A percentile compares a stretch with the other conserved stretches of the same genome.
phyloP scores from a whole-genome alignment of 2,329 filamentous ascomycete species.

The Lasiodiplodia hormozganensis region DNA sequence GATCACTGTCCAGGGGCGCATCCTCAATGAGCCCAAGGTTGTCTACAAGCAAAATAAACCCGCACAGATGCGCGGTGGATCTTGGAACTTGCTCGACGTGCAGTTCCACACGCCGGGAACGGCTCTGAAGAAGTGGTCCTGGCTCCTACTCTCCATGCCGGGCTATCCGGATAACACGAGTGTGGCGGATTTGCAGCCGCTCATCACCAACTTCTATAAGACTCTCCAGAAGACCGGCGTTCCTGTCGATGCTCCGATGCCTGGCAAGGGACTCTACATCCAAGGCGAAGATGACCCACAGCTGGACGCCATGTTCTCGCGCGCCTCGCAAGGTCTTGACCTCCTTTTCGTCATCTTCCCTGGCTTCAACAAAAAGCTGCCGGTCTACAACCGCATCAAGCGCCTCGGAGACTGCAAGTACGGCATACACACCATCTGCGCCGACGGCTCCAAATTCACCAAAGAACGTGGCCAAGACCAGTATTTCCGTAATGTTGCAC shows the following conservation, averaged over 20 bases:
- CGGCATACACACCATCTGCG: slow-evolving; percentile 37
- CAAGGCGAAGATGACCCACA: slow-evolving; percentile 42
- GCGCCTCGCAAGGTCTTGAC: slow-evolving; percentile 65
- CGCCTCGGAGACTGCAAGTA: slow-evolving; percentile 33
- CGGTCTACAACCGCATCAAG: slow-evolving; percentile 41
- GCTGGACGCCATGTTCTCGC: slow-evolving; percentile 61
- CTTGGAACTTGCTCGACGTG: slow-evolving; percentile 69
- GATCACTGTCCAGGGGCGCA: slow-evolving; percentile 74
- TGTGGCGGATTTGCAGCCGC: background rate
- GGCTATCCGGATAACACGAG: background rate
- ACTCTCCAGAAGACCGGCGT: slow-evolving; percentile 68
- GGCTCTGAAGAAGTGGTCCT: slow-evolving; percentile 22
- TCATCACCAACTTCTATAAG: slow-evolving; percentile 62
- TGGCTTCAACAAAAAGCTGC: slow-evolving; percentile 34
- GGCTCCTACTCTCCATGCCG: slow-evolving; percentile 13
- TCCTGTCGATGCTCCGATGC: slow-evolving; percentile 74
- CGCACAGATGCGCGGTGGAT: slow-evolving; percentile 57
- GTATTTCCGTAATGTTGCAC: slow-evolving; percentile 45
- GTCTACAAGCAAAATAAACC: slow-evolving; percentile 57
- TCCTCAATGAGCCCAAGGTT: slow-evolving; percentile 68
- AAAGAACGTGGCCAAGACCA: slow-evolving; percentile 41
- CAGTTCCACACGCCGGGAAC: slow-evolving; percentile 8
- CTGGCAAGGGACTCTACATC: slow-evolving; percentile 61
- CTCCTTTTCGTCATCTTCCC: slow-evolving; percentile 41
- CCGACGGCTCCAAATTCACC: slow-evolving; percentile 46